Conservation (phyloP, 140 eudicot genomes). For the Stevia rebaudiana region DNA sequence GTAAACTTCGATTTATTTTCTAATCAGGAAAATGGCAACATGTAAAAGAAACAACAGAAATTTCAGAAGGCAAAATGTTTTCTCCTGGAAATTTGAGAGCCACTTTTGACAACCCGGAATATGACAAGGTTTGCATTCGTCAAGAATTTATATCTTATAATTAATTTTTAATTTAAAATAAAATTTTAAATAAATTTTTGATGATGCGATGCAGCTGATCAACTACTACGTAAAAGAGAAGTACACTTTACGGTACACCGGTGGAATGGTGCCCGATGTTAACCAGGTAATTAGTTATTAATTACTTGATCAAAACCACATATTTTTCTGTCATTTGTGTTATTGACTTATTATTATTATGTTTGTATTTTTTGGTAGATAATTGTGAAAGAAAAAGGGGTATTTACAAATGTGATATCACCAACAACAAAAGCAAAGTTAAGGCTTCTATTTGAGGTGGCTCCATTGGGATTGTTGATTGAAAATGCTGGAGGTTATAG, state of each 20-base stretch:
- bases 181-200: background rate
- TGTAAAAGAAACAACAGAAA: slow-evolving; percentile 92
- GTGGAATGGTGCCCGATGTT: slow-evolving; percentile 99
- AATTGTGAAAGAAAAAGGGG: slow-evolving; percentile 95
- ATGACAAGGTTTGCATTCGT: slow-evolving; percentile 54
- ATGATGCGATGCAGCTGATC: slow-evolving; percentile 47
- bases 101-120: slow-evolving; percentile 83
- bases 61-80: slow-evolving; percentile 96
- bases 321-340: background rate
- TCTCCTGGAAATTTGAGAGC: slow-evolving; percentile 98
- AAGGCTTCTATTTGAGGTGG: slow-evolving; percentile 93
- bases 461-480: slow-evolving; percentile 86
- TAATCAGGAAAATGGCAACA: slow-evolving; percentile 91
- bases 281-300: slow-evolving; percentile 97
- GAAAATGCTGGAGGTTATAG: slow-evolving; percentile 96
- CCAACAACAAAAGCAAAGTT: slow-evolving; percentile 89
- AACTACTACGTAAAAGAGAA: slow-evolving; percentile 86
- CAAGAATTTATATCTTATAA: background rate
- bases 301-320: background rate
- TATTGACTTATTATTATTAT: background rate
- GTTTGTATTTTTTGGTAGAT: slow-evolving; percentile 50
- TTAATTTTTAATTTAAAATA: background rate
- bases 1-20: background rate
- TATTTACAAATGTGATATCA: slow-evolving; percentile 82
- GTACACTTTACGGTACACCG: slow-evolving; percentile 95